Percentiles rank a stretch among this genome's conserved stretches.
phyloP scores from a whole-genome alignment of 495 filamentous ascomycete genomes.

The Aspergillus cavernicola region DNA sequence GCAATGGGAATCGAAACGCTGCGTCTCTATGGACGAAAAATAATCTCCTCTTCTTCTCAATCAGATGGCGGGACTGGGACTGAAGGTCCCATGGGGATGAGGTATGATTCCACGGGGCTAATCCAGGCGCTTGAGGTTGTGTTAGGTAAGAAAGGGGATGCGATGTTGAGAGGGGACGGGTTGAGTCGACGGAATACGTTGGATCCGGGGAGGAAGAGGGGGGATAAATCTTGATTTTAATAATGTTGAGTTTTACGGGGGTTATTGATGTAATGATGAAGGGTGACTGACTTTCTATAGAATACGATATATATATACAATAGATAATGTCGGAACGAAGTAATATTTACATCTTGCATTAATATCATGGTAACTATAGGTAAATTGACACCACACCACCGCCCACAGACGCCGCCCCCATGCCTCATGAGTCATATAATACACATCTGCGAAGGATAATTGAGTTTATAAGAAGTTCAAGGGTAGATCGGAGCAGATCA shows the following conservation, averaged over 20 bases:
- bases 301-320: no score
- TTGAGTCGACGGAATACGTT: constrained; percentile 68
- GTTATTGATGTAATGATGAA: no score
- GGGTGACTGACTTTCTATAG: no score
- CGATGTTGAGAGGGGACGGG: constrained; percentile 42
- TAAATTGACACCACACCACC: not conserved
- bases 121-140: constrained; percentile 75
- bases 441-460: constrained; percentile 12
- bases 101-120: constrained; percentile 75
- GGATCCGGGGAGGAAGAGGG: constrained; percentile 36
- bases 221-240: not conserved
- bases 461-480: not conserved
- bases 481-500: not conserved
- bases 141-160: constrained; percentile 62
- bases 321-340: no score
- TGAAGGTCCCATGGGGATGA: constrained; percentile 45
- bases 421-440: constrained; percentile 20
- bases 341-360: not conserved
- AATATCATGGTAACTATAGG: not conserved
- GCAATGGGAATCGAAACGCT: constrained; percentile 72
- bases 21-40: constrained; percentile 68
- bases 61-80: constrained; percentile 12
- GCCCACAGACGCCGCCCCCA: constrained; percentile 17
- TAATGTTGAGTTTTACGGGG: not conserved
- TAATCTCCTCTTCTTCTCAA: constrained; percentile 30